Percentiles rank a stretch among this genome's conserved stretches.
Evolutionary conservation across 192 early-diverging fungal genomes (phyloP).

Genomic region (Cladochytrium replicatum): DNA sequence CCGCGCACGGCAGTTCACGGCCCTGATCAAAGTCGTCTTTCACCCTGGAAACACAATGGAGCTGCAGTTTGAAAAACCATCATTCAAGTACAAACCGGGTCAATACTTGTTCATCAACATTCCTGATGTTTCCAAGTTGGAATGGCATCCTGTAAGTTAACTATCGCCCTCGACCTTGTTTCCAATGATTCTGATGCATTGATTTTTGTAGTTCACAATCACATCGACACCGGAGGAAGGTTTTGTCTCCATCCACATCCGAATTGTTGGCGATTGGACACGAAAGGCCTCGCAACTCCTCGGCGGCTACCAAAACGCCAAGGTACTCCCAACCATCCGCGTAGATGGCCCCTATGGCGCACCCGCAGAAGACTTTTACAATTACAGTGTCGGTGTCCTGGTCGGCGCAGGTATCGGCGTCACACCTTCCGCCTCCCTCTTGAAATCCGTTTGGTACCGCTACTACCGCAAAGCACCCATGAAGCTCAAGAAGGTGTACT

Average conservation of each 20-base stretch:
- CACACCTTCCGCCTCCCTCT: constrained; percentile 63
- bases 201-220: constrained; percentile 66
- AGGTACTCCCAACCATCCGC: constrained; percentile 35
- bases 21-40: constrained; percentile 58
- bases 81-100: constrained; percentile 46
- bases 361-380: constrained; percentile 67
- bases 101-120: constrained; percentile 69
- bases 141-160: constrained; percentile 87
- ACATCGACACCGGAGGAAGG: constrained; percentile 69
- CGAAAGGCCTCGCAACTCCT: constrained; percentile 47
- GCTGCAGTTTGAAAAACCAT: constrained; percentile 53
- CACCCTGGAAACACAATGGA: constrained; percentile 67
- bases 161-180: too few relatives aligned
- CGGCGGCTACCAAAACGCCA: constrained; percentile 16
- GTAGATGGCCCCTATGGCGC: constrained; percentile 78
- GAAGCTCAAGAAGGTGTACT: constrained; percentile 56
- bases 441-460: constrained; percentile 66
- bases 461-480: constrained; percentile 41
- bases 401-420: constrained; percentile 77
- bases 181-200: too few relatives aligned
- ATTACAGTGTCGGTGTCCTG: constrained; percentile 57
- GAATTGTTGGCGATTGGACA: constrained; percentile 69
- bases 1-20: constrained; percentile 43
- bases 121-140: constrained; percentile 55
- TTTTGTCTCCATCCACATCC: constrained; percentile 64